Base-by-base conservation (phyloP, 129 eudicot genomes). In the Saussurea involucrata region DNA sequence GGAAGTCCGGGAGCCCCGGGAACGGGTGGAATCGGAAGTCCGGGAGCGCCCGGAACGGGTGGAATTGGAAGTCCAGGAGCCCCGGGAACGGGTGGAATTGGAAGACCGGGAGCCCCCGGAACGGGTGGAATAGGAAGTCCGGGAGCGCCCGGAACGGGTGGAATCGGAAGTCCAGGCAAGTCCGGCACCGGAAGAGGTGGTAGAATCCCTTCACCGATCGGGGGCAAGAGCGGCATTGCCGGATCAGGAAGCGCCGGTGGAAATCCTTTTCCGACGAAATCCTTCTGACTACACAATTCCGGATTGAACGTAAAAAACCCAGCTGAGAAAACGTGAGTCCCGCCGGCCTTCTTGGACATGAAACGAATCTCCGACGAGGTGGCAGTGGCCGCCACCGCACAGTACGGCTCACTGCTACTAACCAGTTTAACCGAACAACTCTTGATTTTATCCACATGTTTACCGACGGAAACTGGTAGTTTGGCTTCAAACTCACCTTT, bases 301-400 rank as follows among this genome's bases (percentile, higher is more conserved):
- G 97, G 97, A 71, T 83, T 95, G 78, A 95, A 95, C 20, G 94
- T 86, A 87, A 95, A 84, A 55, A 91, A 88, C 10, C 98, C 98
- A 0, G 98, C 97, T 53, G 98, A 91, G 86, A 81, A 95, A 24
- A 95, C 80, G 25, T 86, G 92, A 11, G 79, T 82, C 28, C 90
- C 29, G 29, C 90, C 89, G 7, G 80, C 42, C 28, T 83, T 73
- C 78, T 82, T 88, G 33, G 97, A 86, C 66, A 86, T 88, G 79
- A 85, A 89, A 60, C 64, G 92, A 9, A 95, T 67, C 0, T 82
- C 46, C 15, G 92, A 83, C 18, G 96, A 86, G 27, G 89, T 79
- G 65, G 96, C 89, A 2, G 29, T 27, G 29, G 29, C 29, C 2
- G 97, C 96, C 72, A 89, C 92, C 1, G 94, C 78, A 8, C 98